phyloP scores from a whole-genome alignment of 805 yeast species.

The Ogataea paradorogensis region DNA sequence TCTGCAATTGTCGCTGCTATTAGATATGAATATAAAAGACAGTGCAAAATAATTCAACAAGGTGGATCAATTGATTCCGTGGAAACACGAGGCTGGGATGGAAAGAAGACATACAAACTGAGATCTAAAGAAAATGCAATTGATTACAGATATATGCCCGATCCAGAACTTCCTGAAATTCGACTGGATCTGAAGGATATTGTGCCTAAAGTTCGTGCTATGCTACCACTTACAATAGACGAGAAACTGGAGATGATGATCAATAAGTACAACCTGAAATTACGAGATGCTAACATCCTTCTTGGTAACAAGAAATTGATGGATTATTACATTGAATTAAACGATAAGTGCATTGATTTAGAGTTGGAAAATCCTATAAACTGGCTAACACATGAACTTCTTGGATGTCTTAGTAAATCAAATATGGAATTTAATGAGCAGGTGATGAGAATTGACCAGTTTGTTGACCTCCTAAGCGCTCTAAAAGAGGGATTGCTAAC shows the following conservation, averaged over 20 bases:
- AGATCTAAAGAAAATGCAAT: constrained; percentile 78
- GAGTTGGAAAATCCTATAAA: constrained; percentile 51
- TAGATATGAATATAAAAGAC: constrained; percentile 69
- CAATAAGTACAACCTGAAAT: constrained; percentile 54
- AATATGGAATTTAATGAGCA: constrained; percentile 34
- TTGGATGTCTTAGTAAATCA: constrained; percentile 64
- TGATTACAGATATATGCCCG: constrained; percentile 94
- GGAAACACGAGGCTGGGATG: constrained; percentile 95
- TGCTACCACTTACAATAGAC: constrained; percentile 64
- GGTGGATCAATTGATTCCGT: constrained; percentile 22
- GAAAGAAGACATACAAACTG: constrained; percentile 58
- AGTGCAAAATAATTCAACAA: constrained; percentile 45
- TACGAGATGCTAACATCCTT: constrained; percentile 75
- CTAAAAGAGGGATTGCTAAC: constrained; percentile 52
- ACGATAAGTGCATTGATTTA: constrained; percentile 26
- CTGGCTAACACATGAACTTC: constrained; percentile 80
- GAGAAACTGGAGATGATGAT: constrained; percentile 44
- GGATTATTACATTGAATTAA: constrained; percentile 50
- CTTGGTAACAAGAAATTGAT: constrained; percentile 48
- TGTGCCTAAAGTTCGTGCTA: constrained; percentile 35
- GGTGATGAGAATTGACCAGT: constrained; percentile 38
- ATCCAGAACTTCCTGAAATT: constrained; percentile 76
- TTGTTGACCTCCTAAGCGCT: constrained; percentile 54
- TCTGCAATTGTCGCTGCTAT: constrained; percentile 78
- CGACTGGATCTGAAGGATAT: constrained; percentile 43